A percentile compares a stretch with the other conserved stretches of the same genome.
These are phyloP conservation scores for Tolypocladium endophyticum DNA, from an alignment of 2,329 filamentous ascomycete species.

Conservation along the genomic window DNA sequence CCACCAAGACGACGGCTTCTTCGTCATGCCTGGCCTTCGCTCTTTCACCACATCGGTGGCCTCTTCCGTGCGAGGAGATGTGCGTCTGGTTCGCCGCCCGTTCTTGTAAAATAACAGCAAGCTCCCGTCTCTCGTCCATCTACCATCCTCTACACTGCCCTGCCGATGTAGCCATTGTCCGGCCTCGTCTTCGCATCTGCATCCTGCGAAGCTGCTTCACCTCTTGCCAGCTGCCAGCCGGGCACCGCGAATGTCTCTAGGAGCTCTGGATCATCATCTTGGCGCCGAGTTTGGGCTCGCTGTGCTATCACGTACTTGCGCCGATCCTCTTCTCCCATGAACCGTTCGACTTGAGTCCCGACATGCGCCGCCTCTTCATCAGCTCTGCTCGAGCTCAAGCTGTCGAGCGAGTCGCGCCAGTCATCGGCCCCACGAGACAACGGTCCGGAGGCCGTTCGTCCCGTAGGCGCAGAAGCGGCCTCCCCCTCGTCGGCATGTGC, in stretches of 20 bases:
- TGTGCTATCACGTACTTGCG: slow-evolving; percentile 64
- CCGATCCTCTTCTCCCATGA: slow-evolving; percentile 70
- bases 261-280: not conserved
- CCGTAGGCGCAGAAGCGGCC: slow-evolving; percentile 11
- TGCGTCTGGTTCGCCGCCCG: too few species aligned
- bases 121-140: not conserved
- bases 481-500: slow-evolving; percentile 53
- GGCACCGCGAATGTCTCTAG: not conserved
- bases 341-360: slow-evolving; percentile 50
- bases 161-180: not conserved
- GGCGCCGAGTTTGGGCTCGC: slow-evolving; percentile 31
- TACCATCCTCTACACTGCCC: not conserved
- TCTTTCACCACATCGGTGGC: too few species aligned
- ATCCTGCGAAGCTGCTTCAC: not conserved
- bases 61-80: too few species aligned
- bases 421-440: not conserved
- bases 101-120: not conserved
- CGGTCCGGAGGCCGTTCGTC: not conserved
- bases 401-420: slow-evolving; percentile 54
- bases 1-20: too few species aligned
- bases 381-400: slow-evolving; percentile 47
- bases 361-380: slow-evolving; percentile 25
- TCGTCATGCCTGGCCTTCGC: too few species aligned
- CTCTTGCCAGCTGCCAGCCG: not conserved
- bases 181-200: not conserved